Evolutionary conservation across 1,284 basidiomycete genomes (phyloP).

Genomic region (Phylloporus gajari): DNA sequence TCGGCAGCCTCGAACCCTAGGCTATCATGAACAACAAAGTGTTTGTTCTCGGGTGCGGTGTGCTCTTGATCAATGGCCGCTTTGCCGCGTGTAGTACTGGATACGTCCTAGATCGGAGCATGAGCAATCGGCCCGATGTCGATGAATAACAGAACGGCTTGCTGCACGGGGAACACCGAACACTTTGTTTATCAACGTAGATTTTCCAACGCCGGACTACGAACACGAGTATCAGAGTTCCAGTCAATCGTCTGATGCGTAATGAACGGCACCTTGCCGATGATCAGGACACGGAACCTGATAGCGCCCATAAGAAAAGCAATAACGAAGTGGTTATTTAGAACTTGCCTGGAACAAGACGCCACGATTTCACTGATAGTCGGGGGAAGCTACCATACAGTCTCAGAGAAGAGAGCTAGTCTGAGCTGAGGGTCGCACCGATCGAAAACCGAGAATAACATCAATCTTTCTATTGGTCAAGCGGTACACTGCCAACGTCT

Average conservation of each 20-base stretch:
- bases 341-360: slow-evolving; percentile 7
- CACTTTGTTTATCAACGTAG: slow-evolving; percentile 8
- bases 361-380: slow-evolving; percentile 7
- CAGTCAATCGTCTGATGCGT: neutral
- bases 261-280: slow-evolving; percentile 10
- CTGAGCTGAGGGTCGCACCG: neutral
- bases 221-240: neutral
- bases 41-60: neutral
- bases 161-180: slow-evolving; percentile 11
- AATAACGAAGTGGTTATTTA: neutral
- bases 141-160: neutral
- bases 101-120: neutral
- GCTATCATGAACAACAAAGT: slow-evolving; percentile 13
- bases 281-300: slow-evolving; percentile 19
- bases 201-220: slow-evolving; percentile 15
- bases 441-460: slow-evolving; percentile 5
- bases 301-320: neutral
- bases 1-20: slow-evolving; percentile 11
- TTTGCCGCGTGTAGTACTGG: neutral
- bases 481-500: slow-evolving; percentile 10
- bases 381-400: slow-evolving; percentile 5
- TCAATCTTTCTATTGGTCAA: slow-evolving; percentile 9
- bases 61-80: slow-evolving; percentile 5
- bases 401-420: neutral
- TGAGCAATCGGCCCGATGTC: neutral